Base-by-base conservation (phyloP, 2,329 filamentous ascomycete species). In the Curvularia spicifera region DNA sequence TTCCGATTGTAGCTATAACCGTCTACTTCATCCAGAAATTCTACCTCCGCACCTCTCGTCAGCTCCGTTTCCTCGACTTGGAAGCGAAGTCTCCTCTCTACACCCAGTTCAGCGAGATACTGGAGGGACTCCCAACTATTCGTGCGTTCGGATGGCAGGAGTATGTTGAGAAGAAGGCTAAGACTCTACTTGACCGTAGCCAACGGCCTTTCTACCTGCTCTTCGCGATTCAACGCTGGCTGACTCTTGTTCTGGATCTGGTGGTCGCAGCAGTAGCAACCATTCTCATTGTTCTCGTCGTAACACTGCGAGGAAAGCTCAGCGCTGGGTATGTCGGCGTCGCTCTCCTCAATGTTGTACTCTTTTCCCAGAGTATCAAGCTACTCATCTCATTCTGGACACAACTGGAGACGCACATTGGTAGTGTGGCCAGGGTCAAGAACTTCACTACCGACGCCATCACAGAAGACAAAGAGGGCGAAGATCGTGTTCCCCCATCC, bases 341-440 rank as follows among this genome's bases (percentile, higher is more conserved):
- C 7, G 83, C 83, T 0, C 70, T 87, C 12, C 71, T 84, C 24
- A 84, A 84, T 53, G 78, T 85, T 35, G 80, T 86, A 26, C 72
- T 79, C 22, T 84, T 87, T 70, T 84, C 81, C 43, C 77, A 81
- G 43, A 80, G 77, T 51, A 77, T 87, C 57, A 82, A 82, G 55
- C 69, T 81, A 9, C 70, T 85, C n/a, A 77, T 85, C 7, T 70
- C 78, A 0, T 80, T 78, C 45, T 87, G 84, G 84, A 87, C 85
- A 0, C 78, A 79, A 42, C 73, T 87, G 15, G 85, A 88, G 63
- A 87, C 84, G 0, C 80, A 81, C 37, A 80, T 88, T 44, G 85
- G 85, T 7, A 84, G 84, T 9, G 79, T 88, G 8, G 77, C 81
- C 4, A 78, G 85, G 22, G 78, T 87, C 60, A 84, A 83, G 67